Base-by-base conservation (phyloP, 768 basidiomycete genomes). In the Rhodosporidiobolus odoratus region DNA sequence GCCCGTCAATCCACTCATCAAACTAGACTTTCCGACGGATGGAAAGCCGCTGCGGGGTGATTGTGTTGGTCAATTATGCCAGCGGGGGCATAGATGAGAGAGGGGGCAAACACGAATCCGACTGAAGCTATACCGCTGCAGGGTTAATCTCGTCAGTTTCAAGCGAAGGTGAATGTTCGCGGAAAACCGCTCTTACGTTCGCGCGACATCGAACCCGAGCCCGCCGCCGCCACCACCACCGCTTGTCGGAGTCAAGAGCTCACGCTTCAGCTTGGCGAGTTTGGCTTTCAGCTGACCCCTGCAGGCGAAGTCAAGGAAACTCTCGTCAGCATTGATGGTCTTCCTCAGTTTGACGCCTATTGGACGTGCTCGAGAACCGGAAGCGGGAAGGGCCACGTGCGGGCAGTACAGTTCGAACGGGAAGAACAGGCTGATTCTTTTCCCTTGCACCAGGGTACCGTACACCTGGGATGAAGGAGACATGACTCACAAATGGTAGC, bases 141-240 rank as follows among this genome's bases (percentile, higher is more conserved):
- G 6, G 19, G 19, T 5, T 34, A 38, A 57, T 13, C 7, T 7
- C 12, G 50, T 52, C 50, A 52, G 50, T 27, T 23, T 45, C 43
- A 52, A 52, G 50, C 50, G 16, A 12, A 27, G 30, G 30, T 30
- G 25, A n/a, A 2, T 21, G 12, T 2, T 10, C 3, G 10, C 7
- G 3, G n/a, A 25, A n/a, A n/a, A n/a, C n/a, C n/a, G n/a, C n/a
- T n/a, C n/a, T n/a, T n/a, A n/a, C n/a, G 96, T 99, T 79, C 92
- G 85, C 50, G 95, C 95, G 45, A 99, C 96, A 84, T 99, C 96
- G 83, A 99, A 99, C 52, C 96, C 96, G 17, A 92, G 74, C 37
- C 94, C 95, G 2, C 85, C 87, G 0, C 90, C 92, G 0, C 94
- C 93, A 0, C 94, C 94, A 16, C 91, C 84, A 41, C 87, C 87